A percentile compares a stretch with the other conserved stretches of the same genome.
These are phyloP conservation scores for Cyclanthera cordifolia DNA, from an alignment of 306 rosid species.

Conservation along the genomic window DNA sequence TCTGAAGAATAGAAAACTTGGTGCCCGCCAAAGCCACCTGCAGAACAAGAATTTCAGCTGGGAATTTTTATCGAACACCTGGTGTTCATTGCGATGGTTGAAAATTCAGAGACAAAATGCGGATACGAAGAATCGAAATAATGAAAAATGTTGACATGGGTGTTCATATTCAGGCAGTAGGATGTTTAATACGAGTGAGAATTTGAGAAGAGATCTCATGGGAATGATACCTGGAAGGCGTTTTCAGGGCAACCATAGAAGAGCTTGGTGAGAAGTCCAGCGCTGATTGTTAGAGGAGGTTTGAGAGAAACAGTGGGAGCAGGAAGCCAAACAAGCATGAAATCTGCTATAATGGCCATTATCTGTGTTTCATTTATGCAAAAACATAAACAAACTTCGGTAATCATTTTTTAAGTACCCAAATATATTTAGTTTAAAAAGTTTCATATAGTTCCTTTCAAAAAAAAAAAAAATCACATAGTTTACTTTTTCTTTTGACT, in stretches of 20 bases:
- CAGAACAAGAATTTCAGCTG: conserved; percentile 1
- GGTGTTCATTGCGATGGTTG: background rate
- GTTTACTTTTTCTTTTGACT: too few species aligned
- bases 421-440: too few species aligned
- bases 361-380: conserved; percentile 17
- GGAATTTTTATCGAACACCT: background rate
- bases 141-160: background rate
- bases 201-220: background rate
- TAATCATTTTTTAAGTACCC: too few species aligned
- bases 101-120: background rate
- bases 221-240: conserved; percentile 66
- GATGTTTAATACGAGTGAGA: background rate
- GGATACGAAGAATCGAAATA: background rate
- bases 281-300: conserved; percentile 48
- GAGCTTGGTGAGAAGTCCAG: conserved; percentile 67
- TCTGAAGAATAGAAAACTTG: conserved; percentile 29
- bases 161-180: background rate
- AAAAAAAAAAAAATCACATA: too few species aligned
- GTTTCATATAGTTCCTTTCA: too few species aligned
- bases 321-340: conserved; percentile 51
- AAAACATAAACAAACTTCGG: too few species aligned
- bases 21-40: conserved; percentile 41
- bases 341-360: conserved; percentile 45
- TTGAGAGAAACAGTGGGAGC: conserved; percentile 86
- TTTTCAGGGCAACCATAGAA: conserved; percentile 93